phyloP scores from a whole-genome alignment of 1,139 yeast genomes.

The Debaryomyces coudertii region DNA sequence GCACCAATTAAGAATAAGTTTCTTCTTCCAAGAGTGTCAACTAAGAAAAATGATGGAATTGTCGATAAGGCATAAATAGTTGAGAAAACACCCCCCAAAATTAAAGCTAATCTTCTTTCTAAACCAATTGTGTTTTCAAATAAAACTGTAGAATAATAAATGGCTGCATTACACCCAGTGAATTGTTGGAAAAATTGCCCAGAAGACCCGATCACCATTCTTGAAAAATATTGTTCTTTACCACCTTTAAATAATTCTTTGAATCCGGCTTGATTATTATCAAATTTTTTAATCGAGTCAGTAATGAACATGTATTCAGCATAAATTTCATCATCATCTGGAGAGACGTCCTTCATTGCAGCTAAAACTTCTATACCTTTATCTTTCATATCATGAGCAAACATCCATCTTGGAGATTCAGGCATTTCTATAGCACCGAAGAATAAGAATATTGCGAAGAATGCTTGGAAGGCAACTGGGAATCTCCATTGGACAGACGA shows the following conservation, averaged over 20 bases:
- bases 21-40: slow-evolving; percentile 69
- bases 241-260: slow-evolving; percentile 60
- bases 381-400: slow-evolving; percentile 52
- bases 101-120: slow-evolving; percentile 52
- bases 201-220: slow-evolving; percentile 62
- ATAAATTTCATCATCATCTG: slow-evolving; percentile 48
- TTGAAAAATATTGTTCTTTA: slow-evolving; percentile 53
- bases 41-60: slow-evolving; percentile 59
- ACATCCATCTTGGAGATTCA: slow-evolving; percentile 38
- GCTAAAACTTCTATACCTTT: slow-evolving; percentile 48
- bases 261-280: slow-evolving; percentile 39
- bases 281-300: slow-evolving; percentile 44
- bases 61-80: slow-evolving; percentile 62
- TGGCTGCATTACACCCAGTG: slow-evolving; percentile 66
- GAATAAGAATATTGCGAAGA: slow-evolving; percentile 23
- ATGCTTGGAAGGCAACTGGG: slow-evolving; percentile 29
- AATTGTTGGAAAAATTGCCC: slow-evolving; percentile 52
- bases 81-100: slow-evolving; percentile 63
- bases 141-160: slow-evolving; percentile 63
- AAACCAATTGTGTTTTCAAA: slow-evolving; percentile 55
- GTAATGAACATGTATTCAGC: slow-evolving; percentile 43
- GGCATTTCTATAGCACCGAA: slow-evolving; percentile 24
- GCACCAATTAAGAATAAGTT: slow-evolving; percentile 53
- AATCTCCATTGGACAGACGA: slow-evolving; percentile 37
- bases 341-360: slow-evolving; percentile 36